Conservation (phyloP, 2,329 filamentous ascomycete species). For the Fusarium sp. region DNA sequence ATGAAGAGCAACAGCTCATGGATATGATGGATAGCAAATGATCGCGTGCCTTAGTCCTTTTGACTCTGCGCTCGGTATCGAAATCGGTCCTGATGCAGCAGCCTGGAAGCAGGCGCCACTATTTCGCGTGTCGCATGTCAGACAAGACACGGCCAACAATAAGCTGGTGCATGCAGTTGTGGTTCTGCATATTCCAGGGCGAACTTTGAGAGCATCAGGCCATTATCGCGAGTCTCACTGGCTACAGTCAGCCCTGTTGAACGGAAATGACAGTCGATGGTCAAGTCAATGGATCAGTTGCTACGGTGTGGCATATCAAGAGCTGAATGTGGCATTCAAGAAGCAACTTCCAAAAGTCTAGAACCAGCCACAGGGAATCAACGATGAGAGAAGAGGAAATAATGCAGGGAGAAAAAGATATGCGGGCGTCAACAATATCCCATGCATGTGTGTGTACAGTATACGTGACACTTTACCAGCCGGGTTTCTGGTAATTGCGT, state of each 20-base stretch:
- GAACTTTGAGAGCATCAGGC: conserved; percentile 32
- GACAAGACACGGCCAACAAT: conserved; percentile 28
- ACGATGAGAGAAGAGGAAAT: background rate
- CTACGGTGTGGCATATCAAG: background rate
- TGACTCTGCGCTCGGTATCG: conserved; percentile 2
- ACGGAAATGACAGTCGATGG: conserved; percentile 5
- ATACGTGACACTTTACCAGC: conserved; percentile 1
- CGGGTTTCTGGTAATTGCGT: background rate
- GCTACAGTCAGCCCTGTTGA: background rate
- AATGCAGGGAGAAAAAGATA: background rate
- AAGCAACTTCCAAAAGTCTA: conserved; percentile 14
- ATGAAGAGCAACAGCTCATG: conserved; percentile 58
- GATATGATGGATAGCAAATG: conserved; percentile 48
- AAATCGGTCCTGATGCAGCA: conserved; percentile 14
- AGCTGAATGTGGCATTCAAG: background rate
- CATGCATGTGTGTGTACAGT: conserved; percentile 14
- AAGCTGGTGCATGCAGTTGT: conserved; percentile 11
- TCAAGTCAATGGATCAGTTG: background rate
- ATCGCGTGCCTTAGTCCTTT: conserved; percentile 6
- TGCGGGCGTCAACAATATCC: background rate
- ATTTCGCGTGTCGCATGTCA: conserved; percentile 18
- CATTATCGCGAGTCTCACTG: conserved; percentile 17
- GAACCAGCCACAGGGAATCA: conserved; percentile 8
- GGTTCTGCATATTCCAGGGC: conserved; percentile 1
- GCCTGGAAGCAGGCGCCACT: background rate